phyloP scores from a whole-genome alignment of 306 rosid species.

The Cicer bijugum region DNA sequence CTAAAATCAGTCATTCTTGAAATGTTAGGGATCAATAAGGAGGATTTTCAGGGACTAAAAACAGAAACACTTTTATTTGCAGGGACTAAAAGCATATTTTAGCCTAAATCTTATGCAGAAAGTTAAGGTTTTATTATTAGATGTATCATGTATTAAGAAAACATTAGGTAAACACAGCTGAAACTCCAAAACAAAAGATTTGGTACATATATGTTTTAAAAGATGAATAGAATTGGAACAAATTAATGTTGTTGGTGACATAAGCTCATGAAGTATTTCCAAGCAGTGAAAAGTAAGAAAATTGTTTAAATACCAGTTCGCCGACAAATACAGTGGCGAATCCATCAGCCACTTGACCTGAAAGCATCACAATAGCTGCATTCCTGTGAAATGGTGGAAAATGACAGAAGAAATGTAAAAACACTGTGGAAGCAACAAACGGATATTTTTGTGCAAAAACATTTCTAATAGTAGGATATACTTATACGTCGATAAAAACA shows the following conservation, averaged over 20 bases:
- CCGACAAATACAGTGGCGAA: constrained; percentile 81
- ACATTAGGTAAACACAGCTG: not conserved
- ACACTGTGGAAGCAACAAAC: constrained; percentile 5
- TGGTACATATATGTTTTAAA: not conserved
- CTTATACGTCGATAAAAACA: not conserved
- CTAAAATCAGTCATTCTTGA: no score
- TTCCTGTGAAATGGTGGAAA: constrained; percentile 51
- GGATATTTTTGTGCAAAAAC: not conserved
- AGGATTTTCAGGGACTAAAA: no score
- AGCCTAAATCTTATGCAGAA: not conserved
- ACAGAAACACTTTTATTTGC: not conserved
- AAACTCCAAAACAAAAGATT: not conserved
- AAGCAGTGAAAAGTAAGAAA: not conserved
- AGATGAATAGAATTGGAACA: not conserved
- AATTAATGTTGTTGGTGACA: constrained; percentile 11
- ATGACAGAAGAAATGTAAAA: not conserved
- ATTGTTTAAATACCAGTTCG: constrained; percentile 74
- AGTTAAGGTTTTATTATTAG: not conserved
- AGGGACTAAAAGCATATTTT: not conserved
- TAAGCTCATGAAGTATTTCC: constrained; percentile 16
- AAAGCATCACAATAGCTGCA: constrained; percentile 93
- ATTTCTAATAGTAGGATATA: not conserved
- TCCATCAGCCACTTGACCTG: constrained; percentile 98
- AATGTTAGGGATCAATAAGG: no score
- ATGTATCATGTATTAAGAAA: constrained; percentile 24